Conservation (phyloP, 2,329 filamentous ascomycete species). For the Sarocladium brachiariae region DNA sequence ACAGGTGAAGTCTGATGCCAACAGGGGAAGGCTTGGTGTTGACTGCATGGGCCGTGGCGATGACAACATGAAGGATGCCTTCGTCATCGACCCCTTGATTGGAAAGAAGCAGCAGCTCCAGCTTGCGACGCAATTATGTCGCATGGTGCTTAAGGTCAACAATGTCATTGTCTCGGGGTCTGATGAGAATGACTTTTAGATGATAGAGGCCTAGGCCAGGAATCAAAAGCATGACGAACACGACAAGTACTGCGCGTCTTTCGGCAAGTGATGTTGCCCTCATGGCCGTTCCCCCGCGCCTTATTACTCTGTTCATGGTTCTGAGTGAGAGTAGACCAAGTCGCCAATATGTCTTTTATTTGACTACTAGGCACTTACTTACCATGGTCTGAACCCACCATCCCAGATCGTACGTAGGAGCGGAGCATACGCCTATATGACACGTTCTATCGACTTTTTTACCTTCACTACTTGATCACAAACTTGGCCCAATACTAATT, state of each 20-base stretch:
- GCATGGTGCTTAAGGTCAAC: slow-evolving; percentile 97
- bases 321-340: too few relatives aligned
- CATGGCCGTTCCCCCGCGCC: too few relatives aligned
- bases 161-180: slow-evolving; percentile 89
- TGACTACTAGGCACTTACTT: too few relatives aligned
- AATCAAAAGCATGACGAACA: slow-evolving; percentile 9
- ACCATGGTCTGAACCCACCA: too few relatives aligned
- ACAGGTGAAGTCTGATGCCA: slow-evolving; percentile 67
- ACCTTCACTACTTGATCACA: too few relatives aligned
- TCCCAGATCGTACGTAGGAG: too few relatives aligned
- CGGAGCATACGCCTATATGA: too few relatives aligned
- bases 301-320: too few relatives aligned
- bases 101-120: slow-evolving; percentile 96
- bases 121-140: slow-evolving; percentile 92
- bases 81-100: slow-evolving; percentile 96
- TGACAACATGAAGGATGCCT: slow-evolving; percentile 97
- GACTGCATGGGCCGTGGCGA: slow-evolving; percentile 95
- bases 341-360: too few relatives aligned
- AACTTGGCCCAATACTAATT: too few relatives aligned
- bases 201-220: slow-evolving; percentile 6
- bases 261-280: too few relatives aligned
- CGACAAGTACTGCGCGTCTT: not conserved
- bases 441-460: too few relatives aligned
- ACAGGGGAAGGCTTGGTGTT: slow-evolving; percentile 68
- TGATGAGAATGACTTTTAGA: slow-evolving; percentile 81